A percentile compares a stretch with the other conserved stretches of the same genome.
Conservation (phyloP, 805 yeast genomes). For the Huiozyma sinensis region DNA sequence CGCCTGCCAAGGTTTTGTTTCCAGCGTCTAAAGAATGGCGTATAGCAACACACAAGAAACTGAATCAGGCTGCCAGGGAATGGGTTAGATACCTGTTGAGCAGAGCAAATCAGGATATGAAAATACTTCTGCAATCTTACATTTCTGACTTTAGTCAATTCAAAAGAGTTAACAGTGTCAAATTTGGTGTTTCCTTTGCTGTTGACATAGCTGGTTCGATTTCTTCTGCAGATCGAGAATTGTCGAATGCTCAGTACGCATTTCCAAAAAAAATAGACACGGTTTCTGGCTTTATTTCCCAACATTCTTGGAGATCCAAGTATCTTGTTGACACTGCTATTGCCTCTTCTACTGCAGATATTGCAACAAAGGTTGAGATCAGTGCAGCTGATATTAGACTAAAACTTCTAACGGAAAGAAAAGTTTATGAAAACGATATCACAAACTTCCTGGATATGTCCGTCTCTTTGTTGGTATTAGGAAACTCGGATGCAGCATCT, state of each 20-base stretch:
- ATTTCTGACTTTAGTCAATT: constrained; percentile 38
- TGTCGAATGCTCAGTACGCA: constrained; percentile 36
- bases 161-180: constrained; percentile 36
- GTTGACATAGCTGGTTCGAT: constrained; percentile 75
- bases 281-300: constrained; percentile 64
- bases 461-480: constrained; percentile 33
- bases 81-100: constrained; percentile 58
- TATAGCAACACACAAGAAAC: constrained; percentile 46
- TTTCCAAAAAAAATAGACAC: constrained; percentile 39
- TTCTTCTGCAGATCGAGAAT: constrained; percentile 55
- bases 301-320: constrained; percentile 59
- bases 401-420: constrained; percentile 9
- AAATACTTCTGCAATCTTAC: constrained; percentile 69
- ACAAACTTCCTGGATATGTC: constrained; percentile 35
- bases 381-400: constrained; percentile 14
- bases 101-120: constrained; percentile 61
- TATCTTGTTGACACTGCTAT: constrained; percentile 26
- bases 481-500: constrained; percentile 31
- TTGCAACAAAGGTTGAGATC: constrained; percentile 13
- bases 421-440: constrained; percentile 26
- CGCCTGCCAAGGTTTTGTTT: constrained; percentile 27
- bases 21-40: constrained; percentile 78
- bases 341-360: constrained; percentile 22
- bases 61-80: constrained; percentile 45
- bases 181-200: constrained; percentile 84